Evolutionary conservation across 2,329 filamentous ascomycete genomes (phyloP), one percentile per base, ranked within the genome.

Genomic region (Bipolaris cookei): DNA sequence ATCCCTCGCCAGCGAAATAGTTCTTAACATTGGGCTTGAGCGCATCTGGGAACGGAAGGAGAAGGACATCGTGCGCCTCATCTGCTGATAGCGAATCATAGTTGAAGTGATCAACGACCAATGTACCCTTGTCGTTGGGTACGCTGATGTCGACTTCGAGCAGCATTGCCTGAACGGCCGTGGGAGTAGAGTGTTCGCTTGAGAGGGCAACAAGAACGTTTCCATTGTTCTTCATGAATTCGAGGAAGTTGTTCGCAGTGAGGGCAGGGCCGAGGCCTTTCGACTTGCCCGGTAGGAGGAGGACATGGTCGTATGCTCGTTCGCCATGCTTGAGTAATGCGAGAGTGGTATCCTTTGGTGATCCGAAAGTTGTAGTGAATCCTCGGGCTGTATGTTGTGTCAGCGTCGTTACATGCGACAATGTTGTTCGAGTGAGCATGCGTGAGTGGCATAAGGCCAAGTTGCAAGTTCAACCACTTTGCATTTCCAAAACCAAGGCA

Each of bases 31-130:
- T 91, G 21, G 86, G 72, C 66, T 90, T 88, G 59, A 89, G 76
- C 47, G 84, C 79, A 57, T 81, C 79, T 3, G 92, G 90, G 34
- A 86, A 83, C 41, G 90, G 86, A 49, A 97, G 80, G 28, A 97
- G 83, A 42, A 99, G 82, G 28, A 97, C 90, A 78, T 98, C 92
- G 78, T 99, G 95, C 72, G 88, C 86, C 63, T 97, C 92, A 47
- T 87, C 73, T 4, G 94, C 89, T 38, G 89, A 91, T 30, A 85
- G 67, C 54, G 84, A 83, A 72, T 98, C 94, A 79, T 95, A 95
- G 81, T 91, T 90, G 86, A 98, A 97, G 82, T 99, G 95, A 79
- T 98, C 95, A 60, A 98, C 89, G 5, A 97, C 89, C 56, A 94
- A 82, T 55, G 91, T 88, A 54, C 89, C 91, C 71, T 93, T 91